phyloP scores from a whole-genome alignment of 768 basidiomycete genomes.

The Tricholoma bakamatsutake region DNA sequence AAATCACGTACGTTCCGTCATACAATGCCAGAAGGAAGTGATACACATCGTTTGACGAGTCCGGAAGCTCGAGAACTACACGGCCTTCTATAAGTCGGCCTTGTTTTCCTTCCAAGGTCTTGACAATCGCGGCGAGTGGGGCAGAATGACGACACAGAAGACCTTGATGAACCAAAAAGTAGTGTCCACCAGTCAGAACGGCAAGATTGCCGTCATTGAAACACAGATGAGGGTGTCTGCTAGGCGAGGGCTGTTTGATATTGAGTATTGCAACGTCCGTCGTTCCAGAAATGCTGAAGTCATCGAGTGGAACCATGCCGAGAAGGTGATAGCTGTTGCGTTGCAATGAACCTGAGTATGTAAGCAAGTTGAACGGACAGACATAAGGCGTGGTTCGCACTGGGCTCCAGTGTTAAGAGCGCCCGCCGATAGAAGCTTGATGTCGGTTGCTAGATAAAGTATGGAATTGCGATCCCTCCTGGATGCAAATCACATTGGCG shows the following conservation, averaged over 20 bases:
- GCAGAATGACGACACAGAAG: slow-evolving; percentile 59
- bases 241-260: slow-evolving; percentile 16
- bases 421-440: too few relatives aligned
- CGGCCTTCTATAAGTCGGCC: slow-evolving; percentile 46
- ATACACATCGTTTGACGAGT: slow-evolving; percentile 50
- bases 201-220: slow-evolving; percentile 70
- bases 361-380: too few relatives aligned
- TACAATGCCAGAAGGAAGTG: slow-evolving; percentile 61
- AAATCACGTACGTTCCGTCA: slow-evolving; percentile 58
- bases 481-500: not conserved
- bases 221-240: slow-evolving; percentile 47
- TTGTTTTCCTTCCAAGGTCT: slow-evolving; percentile 21
- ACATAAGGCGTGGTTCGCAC: too few relatives aligned
- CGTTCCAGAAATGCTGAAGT: slow-evolving; percentile 36
- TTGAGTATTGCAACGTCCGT: slow-evolving; percentile 8
- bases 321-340: not conserved
- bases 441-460: not conserved
- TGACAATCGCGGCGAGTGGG: slow-evolving; percentile 38
- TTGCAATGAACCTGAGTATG: too few relatives aligned
- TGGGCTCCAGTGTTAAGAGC: too few relatives aligned
- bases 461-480: not conserved
- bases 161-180: slow-evolving; percentile 68
- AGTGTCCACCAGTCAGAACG: slow-evolving; percentile 47
- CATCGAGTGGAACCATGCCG: slow-evolving; percentile 20
- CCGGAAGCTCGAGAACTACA: slow-evolving; percentile 48